These are phyloP conservation scores for Phyllosticta paracitricarpa DNA, from an alignment of 2,329 filamentous ascomycete genomes.

Conservation along the genomic window DNA sequence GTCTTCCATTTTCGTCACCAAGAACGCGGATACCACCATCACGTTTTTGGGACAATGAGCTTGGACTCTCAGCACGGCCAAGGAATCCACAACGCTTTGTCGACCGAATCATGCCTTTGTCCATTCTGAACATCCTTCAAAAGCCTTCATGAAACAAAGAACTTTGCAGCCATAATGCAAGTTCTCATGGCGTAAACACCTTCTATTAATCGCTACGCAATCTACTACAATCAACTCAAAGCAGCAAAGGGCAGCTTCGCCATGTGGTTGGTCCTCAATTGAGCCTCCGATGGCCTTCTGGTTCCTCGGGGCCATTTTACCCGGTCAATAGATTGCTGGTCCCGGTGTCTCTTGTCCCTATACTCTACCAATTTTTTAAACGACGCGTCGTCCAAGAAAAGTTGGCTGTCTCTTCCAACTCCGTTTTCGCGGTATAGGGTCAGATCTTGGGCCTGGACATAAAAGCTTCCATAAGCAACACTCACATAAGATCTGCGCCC, in stretches of 20 bases:
- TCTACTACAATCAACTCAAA: not conserved
- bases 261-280: not conserved
- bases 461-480: not conserved
- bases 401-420: not conserved
- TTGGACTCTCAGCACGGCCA: too few relatives aligned
- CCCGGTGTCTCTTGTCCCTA: not conserved
- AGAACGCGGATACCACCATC: too few relatives aligned
- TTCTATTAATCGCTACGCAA: too few relatives aligned
- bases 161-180: too few relatives aligned
- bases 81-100: too few relatives aligned
- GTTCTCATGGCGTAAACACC: too few relatives aligned
- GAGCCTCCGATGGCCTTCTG: not conserved
- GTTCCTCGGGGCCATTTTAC: not conserved
- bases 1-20: too few relatives aligned
- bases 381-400: not conserved
- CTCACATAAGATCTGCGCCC: not conserved
- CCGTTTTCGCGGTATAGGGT: not conserved
- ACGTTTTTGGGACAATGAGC: too few relatives aligned
- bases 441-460: not conserved
- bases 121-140: too few relatives aligned
- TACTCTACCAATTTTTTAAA: not conserved
- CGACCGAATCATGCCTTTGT: too few relatives aligned
- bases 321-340: not conserved
- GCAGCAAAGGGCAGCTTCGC: not conserved
- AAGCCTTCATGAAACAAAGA: too few relatives aligned